Evolutionary conservation across 2,329 filamentous ascomycete species (phyloP).

Genomic region (Pseudopyricularia javanii): DNA sequence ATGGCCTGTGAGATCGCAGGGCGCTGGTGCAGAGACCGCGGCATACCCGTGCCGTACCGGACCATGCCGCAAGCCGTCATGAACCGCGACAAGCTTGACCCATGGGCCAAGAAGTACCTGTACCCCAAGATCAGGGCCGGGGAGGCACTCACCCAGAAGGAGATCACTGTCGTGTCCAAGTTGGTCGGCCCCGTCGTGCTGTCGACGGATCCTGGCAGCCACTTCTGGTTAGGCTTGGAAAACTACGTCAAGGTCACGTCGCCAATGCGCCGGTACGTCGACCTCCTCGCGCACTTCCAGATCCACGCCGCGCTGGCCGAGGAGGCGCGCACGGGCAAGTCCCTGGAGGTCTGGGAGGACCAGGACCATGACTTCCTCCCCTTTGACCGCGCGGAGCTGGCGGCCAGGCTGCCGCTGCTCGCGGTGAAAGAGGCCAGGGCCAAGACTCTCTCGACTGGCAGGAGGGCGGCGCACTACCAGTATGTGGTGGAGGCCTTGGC

Average conservation of each 20-base stretch:
- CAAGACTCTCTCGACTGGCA: slow-evolving; percentile 16
- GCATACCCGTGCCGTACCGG: slow-evolving; percentile 48
- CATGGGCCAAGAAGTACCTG: slow-evolving; percentile 23
- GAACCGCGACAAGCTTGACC: slow-evolving; percentile 22
- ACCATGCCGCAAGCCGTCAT: slow-evolving; percentile 28
- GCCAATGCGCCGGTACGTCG: slow-evolving; percentile 51
- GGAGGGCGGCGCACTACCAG: slow-evolving; percentile 16
- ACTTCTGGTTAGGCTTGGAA: slow-evolving; percentile 44
- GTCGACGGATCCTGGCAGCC: slow-evolving; percentile 37
- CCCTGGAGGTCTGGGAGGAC: slow-evolving; percentile 19
- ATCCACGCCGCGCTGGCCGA: slow-evolving; percentile 44
- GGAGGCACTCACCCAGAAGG: slow-evolving; percentile 15
- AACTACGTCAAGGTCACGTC: slow-evolving; percentile 54
- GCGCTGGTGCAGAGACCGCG: slow-evolving; percentile 43
- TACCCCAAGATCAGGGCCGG: slow-evolving; percentile 20
- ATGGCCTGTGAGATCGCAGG: slow-evolving; percentile 50
- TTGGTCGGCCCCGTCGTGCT: slow-evolving; percentile 39
- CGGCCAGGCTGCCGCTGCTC: slow-evolving; percentile 32
- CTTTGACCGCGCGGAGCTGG: slow-evolving; percentile 27
- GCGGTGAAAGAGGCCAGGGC: slow-evolving; percentile 39
- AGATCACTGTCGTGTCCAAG: slow-evolving; percentile 18
- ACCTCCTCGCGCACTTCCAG: slow-evolving; percentile 55
- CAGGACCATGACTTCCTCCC: slow-evolving; percentile 23
- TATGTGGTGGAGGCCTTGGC: slow-evolving; percentile 49
- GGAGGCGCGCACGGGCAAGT: slow-evolving; percentile 21